Base-by-base conservation (phyloP, 1,139 yeast species). In the Lodderomyces beijingensis region DNA sequence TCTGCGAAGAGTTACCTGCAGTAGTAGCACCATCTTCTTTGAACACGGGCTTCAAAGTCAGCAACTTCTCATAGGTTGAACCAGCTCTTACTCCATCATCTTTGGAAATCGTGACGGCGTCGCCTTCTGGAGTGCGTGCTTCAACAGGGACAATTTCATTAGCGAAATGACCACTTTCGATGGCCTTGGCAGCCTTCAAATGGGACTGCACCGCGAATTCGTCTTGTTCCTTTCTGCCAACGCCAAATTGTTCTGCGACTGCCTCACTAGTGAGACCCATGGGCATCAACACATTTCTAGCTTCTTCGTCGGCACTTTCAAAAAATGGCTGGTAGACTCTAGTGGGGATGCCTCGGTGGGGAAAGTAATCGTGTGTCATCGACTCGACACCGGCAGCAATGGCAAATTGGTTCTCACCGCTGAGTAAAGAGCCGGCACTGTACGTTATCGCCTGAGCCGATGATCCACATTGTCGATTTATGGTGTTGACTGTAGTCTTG, bases 231-330 rank as follows among this genome's bases (percentile, higher is more conserved):
- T 63, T 57, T 53, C 96, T 79, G 11, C 79, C 51, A 39, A 87
- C 63, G 37, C 55, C 49, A 58, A 70, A 82, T 50, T 72, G 72
- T 30, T 60, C 59, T 24, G 49, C 51, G 31, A 47, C 51, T 31
- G 45, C 45, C 34, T 47, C 51, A 32, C 47, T 43, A 16, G 51
- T 46, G 83, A 79, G 77, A 24, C 96, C 96, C 96, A 86, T 86
- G 44, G 95, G 51, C 46, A 47, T 46, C 27, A 47, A 41, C 15
- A 47, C 50, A 32, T 60, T 59, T 33, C 53, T 45, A 15, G 50
- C 47, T 43, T 57, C 50, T 16, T 41, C 44, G 25, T 36, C 35
- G 7, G 55, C 53, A 10, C 35, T 33, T 15, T 44, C 38, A 28
- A 33, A 43, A 38, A 51, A 44, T 4, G 41, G 47, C 34, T 49